A percentile compares a stretch with the other conserved stretches of the same genome.
Conservation (phyloP, 306 rosid genomes). For the Castanopsis chinensis region DNA sequence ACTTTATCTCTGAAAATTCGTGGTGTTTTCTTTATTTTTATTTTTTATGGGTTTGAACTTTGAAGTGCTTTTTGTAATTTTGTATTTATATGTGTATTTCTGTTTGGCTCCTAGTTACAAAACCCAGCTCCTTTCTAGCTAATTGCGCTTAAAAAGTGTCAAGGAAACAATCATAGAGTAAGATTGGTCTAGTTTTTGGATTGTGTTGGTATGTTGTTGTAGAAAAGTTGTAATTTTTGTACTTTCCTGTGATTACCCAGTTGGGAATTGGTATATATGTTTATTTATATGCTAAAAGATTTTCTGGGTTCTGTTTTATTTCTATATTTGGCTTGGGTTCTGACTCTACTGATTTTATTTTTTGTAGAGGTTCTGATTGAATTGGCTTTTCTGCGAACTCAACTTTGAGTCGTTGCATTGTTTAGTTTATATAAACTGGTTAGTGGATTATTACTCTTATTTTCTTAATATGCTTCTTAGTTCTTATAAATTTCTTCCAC, state of each 20-base stretch:
- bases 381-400: background rate
- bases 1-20: background rate
- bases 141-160: background rate
- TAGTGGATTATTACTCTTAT: background rate
- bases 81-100: background rate
- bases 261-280: too few species aligned
- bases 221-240: background rate
- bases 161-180: background rate
- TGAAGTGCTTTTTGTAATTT: too few species aligned
- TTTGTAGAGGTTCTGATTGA: background rate
- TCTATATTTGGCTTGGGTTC: background rate
- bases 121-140: slow-evolving; percentile 14
- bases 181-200: background rate
- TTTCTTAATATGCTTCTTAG: background rate
- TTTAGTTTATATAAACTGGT: background rate
- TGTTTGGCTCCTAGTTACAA: slow-evolving; percentile 10
- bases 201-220: background rate
- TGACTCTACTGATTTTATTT: background rate
- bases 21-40: background rate
- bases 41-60: too few species aligned
- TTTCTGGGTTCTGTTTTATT: background rate
- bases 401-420: background rate
- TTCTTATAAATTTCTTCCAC: background rate
- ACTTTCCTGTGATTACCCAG: background rate
- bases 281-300: background rate